A percentile compares a stretch with the other conserved stretches of the same genome.
phyloP scores from a whole-genome alignment of 192 early-diverging fungal genomes.

The Rhizophagus sp. region DNA sequence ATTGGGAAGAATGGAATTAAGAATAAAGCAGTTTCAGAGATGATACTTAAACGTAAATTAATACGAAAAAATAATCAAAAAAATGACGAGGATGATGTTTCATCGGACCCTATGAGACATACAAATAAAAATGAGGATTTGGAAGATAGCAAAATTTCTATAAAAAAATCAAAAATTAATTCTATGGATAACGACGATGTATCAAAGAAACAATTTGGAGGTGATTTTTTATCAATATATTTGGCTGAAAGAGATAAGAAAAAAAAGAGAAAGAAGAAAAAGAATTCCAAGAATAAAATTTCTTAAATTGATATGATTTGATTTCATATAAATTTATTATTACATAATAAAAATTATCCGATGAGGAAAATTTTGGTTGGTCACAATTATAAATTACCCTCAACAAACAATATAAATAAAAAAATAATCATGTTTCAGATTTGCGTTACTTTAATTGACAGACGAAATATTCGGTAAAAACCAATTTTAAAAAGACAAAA shows the following conservation, averaged over 20 bases:
- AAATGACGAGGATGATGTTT: not conserved
- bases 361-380: not conserved
- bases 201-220: not conserved
- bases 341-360: not conserved
- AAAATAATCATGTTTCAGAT: not conserved
- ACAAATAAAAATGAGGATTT: not conserved
- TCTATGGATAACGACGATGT: not conserved
- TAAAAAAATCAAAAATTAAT: not conserved
- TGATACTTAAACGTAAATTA: not conserved
- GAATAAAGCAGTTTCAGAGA: not conserved
- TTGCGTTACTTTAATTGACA: not conserved
- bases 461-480: no score
- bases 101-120: not conserved
- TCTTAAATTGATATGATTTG: not conserved
- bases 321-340: no score
- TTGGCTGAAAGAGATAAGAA: slow-evolving; percentile 1
- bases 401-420: not conserved
- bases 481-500: no score
- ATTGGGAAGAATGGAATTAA: not conserved
- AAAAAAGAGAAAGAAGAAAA: not conserved
- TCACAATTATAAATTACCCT: not conserved
- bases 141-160: slow-evolving; percentile 5
- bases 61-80: not conserved
- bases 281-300: not conserved
- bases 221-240: slow-evolving; percentile 14